Base-by-base conservation (phyloP, 2,329 filamentous ascomycete species). In the Rhynchosporium secalis region DNA sequence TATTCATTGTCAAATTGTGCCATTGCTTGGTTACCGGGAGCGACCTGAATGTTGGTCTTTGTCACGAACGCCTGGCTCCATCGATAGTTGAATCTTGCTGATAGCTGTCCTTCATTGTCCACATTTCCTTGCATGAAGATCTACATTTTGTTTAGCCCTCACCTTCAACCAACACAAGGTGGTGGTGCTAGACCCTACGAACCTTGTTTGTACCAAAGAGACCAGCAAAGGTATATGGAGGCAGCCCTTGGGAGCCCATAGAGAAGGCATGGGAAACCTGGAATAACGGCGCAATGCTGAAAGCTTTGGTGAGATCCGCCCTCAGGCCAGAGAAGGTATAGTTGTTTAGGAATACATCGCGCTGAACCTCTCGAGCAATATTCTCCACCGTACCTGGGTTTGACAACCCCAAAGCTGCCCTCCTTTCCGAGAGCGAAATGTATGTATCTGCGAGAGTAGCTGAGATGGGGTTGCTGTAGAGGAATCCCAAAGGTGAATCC, bases 261-360 rank as follows among this genome's bases (percentile, higher is more conserved):
- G 94, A 89, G 77, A 99, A 95, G 72, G 95, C 91, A 80, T 99
- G 95, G 69, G 94, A 97, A 71, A 97, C 90, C 79, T 98, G 94
- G 83, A 99, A 99, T 70, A 98, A 81, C 62, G 95, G 95, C 62
- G 88, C 86, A 76, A 96, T 86, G 83, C 92, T 95, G 80, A 98
- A 96, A 75, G 92, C 88, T 83, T 97, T 98, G 76, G 92, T 97
- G 76, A 98, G 82, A 78, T 99, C 95, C 76, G 94, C 96, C 75
- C 94, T 91, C 77, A 99, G 85, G 73, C 95, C 95, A 49, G 91
- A 90, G 82, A 99, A 98, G 87, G 95, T 96, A 78, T 92, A 90
- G 82, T 97, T 96, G 80, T 89, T 95, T 73, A 97, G 86, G 76
- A 98, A 89, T 72, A 97, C 93, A 84, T 97, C 93, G 79, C 93